phyloP scores from a whole-genome alignment of 352 stramenopile genomes.

The Peronospora farinosa region DNA sequence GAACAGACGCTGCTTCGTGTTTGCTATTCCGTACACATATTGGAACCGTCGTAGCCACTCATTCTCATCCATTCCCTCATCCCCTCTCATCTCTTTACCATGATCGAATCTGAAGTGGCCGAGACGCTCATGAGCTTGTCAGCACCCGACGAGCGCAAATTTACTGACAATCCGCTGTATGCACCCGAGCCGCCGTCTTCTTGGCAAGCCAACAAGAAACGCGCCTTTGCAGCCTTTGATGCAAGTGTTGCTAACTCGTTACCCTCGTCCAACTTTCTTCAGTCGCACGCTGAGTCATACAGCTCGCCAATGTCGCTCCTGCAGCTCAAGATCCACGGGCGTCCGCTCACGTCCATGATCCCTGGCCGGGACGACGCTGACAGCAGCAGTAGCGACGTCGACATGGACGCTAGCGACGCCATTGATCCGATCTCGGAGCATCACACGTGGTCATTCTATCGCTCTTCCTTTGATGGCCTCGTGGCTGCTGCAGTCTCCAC shows the following conservation, averaged over 20 bases:
- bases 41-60: constrained; percentile 10
- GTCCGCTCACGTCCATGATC: constrained; percentile 69
- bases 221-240: constrained; percentile 40
- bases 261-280: constrained; percentile 46
- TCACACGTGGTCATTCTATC: constrained; percentile 36
- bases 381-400: constrained; percentile 49
- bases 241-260: constrained; percentile 40
- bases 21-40: not conserved
- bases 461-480: constrained; percentile 62
- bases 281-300: constrained; percentile 15
- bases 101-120: constrained; percentile 69
- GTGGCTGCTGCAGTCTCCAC: constrained; percentile 51
- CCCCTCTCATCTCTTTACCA: constrained; percentile 13
- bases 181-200: constrained; percentile 35
- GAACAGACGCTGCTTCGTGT: not conserved
- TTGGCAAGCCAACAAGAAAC: constrained; percentile 56
- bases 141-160: constrained; percentile 63
- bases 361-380: constrained; percentile 30
- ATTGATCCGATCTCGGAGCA: constrained; percentile 39
- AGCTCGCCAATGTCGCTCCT: constrained; percentile 36
- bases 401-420: constrained; percentile 47
- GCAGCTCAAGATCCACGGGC: constrained; percentile 52
- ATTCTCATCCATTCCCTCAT: not conserved
- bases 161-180: constrained; percentile 53
- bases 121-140: constrained; percentile 80